Base-by-base conservation (phyloP, 2,329 filamentous ascomycete species). In the Peltaster fructicola region DNA sequence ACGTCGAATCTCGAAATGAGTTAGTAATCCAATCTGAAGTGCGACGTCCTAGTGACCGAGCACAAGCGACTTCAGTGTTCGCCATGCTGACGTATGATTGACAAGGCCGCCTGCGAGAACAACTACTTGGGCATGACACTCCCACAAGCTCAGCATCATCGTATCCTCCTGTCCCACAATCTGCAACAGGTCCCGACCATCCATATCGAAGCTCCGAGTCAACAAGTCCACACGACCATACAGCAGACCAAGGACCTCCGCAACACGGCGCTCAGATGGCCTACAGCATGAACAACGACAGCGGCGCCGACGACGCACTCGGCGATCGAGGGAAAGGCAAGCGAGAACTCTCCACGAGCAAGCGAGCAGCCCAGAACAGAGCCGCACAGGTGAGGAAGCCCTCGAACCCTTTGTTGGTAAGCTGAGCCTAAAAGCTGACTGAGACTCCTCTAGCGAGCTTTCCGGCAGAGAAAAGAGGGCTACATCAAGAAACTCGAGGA, bases 401-500 rank as follows among this genome's bases (percentile, higher is more conserved):
- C 15, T 27, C 14, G 10, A 8, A n/a, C n/a, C 6, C 8, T 20
- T 11, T 7, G 5, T 9, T 12, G 19, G 17, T 8, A 8, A 23
- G 12, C 15, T 12, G 7, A 8, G 14, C 25, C 12, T 12, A 11
- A 27, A 31, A n/a, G n/a, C n/a, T n/a, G n/a, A n/a, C n/a, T n/a
- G n/a, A n/a, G n/a, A n/a, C n/a, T n/a, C 17, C 13, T 19, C 14
- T 25, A 98, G 85, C 72, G 88, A 49, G 88, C 88, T 20, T 98
- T 98, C 55, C 79, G 88, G 20, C 84, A 95, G 56, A 77, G 88
- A 34, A 98, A 98, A 50, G 88, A 98, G 54, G 79, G 80, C 22
- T 93, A 98, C 51, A 98, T 98, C 52, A 91, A 91, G 59, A 90
- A 91, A 50, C 66, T 98, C 5, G 88, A 98, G 53, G 77, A 88